A percentile compares a stretch with the other conserved stretches of the same genome.
These are phyloP conservation scores for Arabidopsis hybrid DNA, from an alignment of 441 rosid species.

Conservation along the genomic window DNA sequence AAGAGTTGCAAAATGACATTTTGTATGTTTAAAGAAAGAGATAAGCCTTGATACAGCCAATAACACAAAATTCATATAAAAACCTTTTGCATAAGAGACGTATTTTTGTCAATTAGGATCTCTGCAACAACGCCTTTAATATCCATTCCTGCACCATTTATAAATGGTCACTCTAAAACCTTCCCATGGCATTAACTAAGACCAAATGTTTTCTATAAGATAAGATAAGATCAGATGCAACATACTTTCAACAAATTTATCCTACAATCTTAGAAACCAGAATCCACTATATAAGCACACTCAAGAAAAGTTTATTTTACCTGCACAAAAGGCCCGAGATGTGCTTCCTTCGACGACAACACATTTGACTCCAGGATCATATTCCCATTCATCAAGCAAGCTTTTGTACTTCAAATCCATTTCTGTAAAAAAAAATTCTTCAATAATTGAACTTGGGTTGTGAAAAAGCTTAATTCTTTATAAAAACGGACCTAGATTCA, in stretches of 20 bases:
- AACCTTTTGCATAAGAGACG: constrained; percentile 85
- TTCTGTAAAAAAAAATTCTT: constrained; percentile 49
- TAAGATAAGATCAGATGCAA: too few species aligned
- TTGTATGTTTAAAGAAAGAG: not conserved
- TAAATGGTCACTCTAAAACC: too few species aligned
- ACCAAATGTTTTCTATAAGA: not conserved
- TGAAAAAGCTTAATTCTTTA: not conserved
- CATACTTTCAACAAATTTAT: too few species aligned
- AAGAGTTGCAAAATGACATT: not conserved
- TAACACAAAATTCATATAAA: constrained; percentile 39
- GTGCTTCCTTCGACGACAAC: constrained; percentile 79
- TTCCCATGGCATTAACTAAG: too few species aligned
- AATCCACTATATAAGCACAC: constrained; percentile 44
- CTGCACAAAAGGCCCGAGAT: constrained; percentile 90
- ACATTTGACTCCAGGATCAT: constrained; percentile 79
- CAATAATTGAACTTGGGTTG: constrained; percentile 1
- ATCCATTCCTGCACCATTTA: constrained; percentile 83
- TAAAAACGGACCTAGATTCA: constrained; percentile 50
- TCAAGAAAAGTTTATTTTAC: constrained; percentile 26
- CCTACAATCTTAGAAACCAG: constrained; percentile 10
- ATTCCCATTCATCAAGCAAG: constrained; percentile 89
- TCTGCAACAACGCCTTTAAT: constrained; percentile 91
- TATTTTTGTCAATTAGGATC: constrained; percentile 76
- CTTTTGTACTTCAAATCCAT: constrained; percentile 80
- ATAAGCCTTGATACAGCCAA: not conserved